Evolutionary conservation across 1,284 basidiomycete species (phyloP).

Genomic region (Ceratobasidium sp.): DNA sequence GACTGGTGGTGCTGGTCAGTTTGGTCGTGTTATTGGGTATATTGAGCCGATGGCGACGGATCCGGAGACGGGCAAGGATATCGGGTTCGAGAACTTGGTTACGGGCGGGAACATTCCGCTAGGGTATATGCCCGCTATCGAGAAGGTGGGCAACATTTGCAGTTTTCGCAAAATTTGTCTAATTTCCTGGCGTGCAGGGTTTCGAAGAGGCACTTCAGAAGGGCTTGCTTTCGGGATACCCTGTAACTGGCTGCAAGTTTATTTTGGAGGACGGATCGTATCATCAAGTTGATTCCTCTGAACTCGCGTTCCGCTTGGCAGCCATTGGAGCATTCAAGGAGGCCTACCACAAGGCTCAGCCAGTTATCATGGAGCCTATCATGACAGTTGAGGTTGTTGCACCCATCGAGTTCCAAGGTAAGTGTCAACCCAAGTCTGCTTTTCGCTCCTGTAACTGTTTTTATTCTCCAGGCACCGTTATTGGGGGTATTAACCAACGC

Average conservation of each 20-base stretch:
- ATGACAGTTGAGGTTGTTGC: constrained; percentile 99
- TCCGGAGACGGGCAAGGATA: constrained; percentile 86
- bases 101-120: constrained; percentile 94
- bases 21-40: constrained; percentile 91
- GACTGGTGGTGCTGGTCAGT: constrained; percentile 97
- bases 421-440: too few species aligned
- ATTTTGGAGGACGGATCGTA: constrained; percentile 93
- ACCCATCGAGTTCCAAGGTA: constrained; percentile 96
- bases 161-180: background rate
- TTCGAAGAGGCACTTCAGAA: constrained; percentile 96
- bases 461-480: constrained; percentile 76
- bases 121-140: constrained; percentile 94
- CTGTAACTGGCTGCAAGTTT: constrained; percentile 88
- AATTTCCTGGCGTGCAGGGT: constrained; percentile 68
- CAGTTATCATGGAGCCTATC: constrained; percentile 94
- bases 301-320: constrained; percentile 94
- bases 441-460: too few species aligned
- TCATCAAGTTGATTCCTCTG: constrained; percentile 96
- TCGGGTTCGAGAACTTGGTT: constrained; percentile 89
- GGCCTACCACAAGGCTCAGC: constrained; percentile 81
- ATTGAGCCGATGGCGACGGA: constrained; percentile 93
- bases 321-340: constrained; percentile 95
- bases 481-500: constrained; percentile 94
- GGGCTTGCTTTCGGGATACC: constrained; percentile 91
- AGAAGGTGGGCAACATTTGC: constrained; percentile 75